phyloP scores from a whole-genome alignment of 129 eudicot species.

The Chrysanthemum makinoi region DNA sequence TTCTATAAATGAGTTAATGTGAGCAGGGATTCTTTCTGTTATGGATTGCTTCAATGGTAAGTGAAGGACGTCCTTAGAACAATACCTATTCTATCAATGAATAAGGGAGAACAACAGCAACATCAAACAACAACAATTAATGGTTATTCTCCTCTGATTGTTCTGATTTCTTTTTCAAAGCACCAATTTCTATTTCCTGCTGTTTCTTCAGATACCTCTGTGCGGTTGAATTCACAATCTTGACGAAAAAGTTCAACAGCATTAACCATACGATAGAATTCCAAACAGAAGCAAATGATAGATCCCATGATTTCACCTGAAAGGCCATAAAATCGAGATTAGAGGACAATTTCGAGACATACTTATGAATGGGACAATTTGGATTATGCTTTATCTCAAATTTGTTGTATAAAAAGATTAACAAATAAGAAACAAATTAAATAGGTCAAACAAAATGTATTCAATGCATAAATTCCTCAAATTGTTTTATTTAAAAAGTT shows the following conservation, averaged over 20 bases:
- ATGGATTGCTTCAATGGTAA: constrained; percentile 23
- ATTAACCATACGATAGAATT: constrained; percentile 79
- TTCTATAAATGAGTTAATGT: constrained; percentile 30
- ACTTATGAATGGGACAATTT: too few species aligned
- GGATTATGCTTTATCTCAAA: background rate
- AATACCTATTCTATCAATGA: constrained; percentile 22
- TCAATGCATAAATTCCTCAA: background rate
- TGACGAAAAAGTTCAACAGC: constrained; percentile 72
- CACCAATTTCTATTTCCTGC: constrained; percentile 67
- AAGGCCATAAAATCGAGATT: background rate
- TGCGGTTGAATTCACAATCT: constrained; percentile 87
- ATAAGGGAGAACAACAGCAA: constrained; percentile 1
- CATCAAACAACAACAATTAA: constrained; percentile 15
- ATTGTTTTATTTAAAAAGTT: too few species aligned
- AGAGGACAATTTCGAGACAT: too few species aligned
- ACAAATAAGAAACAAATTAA: background rate
- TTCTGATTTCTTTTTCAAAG: constrained; percentile 37
- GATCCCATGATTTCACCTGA: constrained; percentile 85
- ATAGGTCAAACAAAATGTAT: background rate
- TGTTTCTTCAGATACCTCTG: constrained; percentile 69
- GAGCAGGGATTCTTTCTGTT: constrained; percentile 16
- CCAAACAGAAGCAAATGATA: constrained; percentile 79
- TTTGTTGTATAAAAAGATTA: too few species aligned
- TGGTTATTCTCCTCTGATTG: constrained; percentile 16
- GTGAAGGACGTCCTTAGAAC: constrained; percentile 18